These are phyloP conservation scores for Penicillium sp. DNA, from an alignment of 2,329 filamentous ascomycete species.

Conservation along the genomic window DNA sequence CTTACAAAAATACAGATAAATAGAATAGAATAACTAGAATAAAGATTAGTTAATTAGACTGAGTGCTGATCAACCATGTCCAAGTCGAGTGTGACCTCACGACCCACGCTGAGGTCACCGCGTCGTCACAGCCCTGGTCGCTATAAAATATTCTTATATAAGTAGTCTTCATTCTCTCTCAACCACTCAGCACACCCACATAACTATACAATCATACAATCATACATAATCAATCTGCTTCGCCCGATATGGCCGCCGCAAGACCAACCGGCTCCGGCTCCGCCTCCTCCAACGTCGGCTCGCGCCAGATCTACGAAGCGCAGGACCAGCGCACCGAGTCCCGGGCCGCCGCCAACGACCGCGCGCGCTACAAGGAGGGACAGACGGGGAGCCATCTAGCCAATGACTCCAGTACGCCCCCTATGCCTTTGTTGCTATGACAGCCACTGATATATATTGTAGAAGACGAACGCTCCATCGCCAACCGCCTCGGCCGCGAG, in stretches of 20 bases:
- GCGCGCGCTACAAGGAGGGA: slow-evolving; percentile 67
- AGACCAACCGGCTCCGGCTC: slow-evolving; percentile 4
- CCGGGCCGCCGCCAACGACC: slow-evolving; percentile 49
- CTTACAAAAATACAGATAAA: too few relatives aligned
- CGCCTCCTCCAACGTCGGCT: slow-evolving; percentile 61
- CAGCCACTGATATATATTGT: neutral
- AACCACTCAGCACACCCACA: neutral
- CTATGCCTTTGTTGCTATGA: neutral
- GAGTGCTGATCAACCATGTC: too few relatives aligned
- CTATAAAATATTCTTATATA: neutral
- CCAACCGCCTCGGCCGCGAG: slow-evolving; percentile 32
- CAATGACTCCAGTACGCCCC: slow-evolving; percentile 64
- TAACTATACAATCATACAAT: neutral
- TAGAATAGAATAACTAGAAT: too few relatives aligned
- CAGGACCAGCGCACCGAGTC: slow-evolving; percentile 69
- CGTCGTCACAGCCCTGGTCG: slow-evolving; percentile 4
- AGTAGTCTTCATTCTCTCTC: neutral
- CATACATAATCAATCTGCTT: too few relatives aligned
- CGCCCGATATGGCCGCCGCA: neutral
- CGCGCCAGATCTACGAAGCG: slow-evolving; percentile 64
- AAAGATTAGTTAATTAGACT: too few relatives aligned
- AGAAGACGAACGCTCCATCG: slow-evolving; percentile 45
- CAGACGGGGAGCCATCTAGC: slow-evolving; percentile 63
- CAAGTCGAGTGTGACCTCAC: neutral
- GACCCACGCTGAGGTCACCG: slow-evolving; percentile 16